Evolutionary conservation across 768 basidiomycete species (phyloP), one percentile per base, ranked within the genome.

Genomic region (Hysterangium stoloniferum): DNA sequence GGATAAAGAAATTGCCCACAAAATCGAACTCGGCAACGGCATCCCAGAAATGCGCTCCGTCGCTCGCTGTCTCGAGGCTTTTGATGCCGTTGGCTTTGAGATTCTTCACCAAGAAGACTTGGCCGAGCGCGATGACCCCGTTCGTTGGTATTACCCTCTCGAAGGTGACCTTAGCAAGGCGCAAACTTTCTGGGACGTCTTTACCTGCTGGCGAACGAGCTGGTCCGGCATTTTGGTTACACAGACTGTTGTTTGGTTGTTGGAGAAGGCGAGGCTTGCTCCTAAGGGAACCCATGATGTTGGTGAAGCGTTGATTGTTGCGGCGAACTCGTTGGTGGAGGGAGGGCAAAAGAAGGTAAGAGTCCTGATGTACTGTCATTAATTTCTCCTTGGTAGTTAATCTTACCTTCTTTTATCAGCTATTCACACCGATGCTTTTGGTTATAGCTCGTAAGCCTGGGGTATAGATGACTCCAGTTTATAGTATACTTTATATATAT

Each of bases 11-110:
- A 81, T 98, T 52, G 89, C 90, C 11, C 93, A 97, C 70, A 78
- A 78, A 54, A 85, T 97, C 54, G 94, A 97, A 65, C 72, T 96
- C 51, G 95, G 96, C 19, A 92, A 95, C 62, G 96, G 96, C 50
- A 97, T 99, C 60, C 91, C 96, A 17, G 90, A 97, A 70, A 96
- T 98, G 95, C 84, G 96, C 4, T 80, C 81, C 32, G 67, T 92
- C 42, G 64, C 67, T 25, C 65, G 72, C 44, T 82, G 90, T 0
- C 79, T 87, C 51, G 66, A 86, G 53, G 96, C 95, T 0, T 68
- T 99, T 52, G 70, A 77, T 60, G 74, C 71, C 2, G 93, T 95
- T 48, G 96, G 95, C 17, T 91, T 97, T 72, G 66, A 79, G 60
- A 76, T 98, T 54, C 76, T 85, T 61, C 85, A 90, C 62, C 91